Base-by-base conservation (phyloP, 1,284 basidiomycete species). In the Trichosporon faecale region DNA sequence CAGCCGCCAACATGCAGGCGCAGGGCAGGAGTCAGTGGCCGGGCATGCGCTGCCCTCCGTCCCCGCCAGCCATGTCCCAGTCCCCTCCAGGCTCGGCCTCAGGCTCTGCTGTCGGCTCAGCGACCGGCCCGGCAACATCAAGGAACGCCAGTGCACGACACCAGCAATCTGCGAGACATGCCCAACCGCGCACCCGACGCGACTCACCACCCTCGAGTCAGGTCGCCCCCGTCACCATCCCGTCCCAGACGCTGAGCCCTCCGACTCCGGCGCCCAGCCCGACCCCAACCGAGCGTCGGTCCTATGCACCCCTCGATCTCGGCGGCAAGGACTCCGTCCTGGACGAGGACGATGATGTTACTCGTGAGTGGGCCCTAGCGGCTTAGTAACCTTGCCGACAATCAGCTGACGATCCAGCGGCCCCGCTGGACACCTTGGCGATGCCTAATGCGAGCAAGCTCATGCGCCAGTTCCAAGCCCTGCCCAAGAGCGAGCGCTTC, bases 401-500 rank as follows among this genome's bases (percentile, higher is more conserved):
- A 21, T 23, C 29, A 29, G 65, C 65, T 57, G 46, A 52, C 49
- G 6, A 14, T n/a, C 57, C 18, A 61, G 57, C 14, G 35, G 35
- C 29, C n/a, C 29, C 57, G 16, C 21, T n/a, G 57, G 57, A 61
- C 3, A 33, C 57, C 29, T 29, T 61, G 57, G 57, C 57, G 57
- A 31, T 33, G 31, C 65, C 61, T 44, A 55, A 21, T 18, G 67
- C 63, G 11, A 21, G 66, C 21, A 71, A 74, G 4, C 57, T 80
- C 11, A 31, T 80, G 33, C 25, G 66, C 1, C 64, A 64, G 21
- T 82, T 81, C 73, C 75, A 75, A 33, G 11, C 37, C 2, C 68
- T 78, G 18, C 29, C 71, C 25, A 71, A 76, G 67, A 64, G 68
- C 44, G 72, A 75, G 44, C 88, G 91, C 29, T 87, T 87, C 73